Base-by-base conservation (phyloP, 257 asterid species). In the Cinchona pubescens region DNA sequence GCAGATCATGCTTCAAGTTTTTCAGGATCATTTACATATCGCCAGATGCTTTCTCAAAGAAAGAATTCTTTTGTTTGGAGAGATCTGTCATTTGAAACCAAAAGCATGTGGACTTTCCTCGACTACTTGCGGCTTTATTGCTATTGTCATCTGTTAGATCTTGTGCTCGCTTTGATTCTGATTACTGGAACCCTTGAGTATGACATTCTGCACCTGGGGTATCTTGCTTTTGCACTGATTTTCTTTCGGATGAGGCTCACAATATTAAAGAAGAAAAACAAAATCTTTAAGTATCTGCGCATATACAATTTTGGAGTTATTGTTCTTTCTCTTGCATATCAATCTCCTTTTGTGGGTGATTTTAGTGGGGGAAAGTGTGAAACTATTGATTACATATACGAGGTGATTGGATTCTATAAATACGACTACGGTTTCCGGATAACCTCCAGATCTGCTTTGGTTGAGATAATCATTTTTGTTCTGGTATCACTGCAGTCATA, bases 51-150 rank as follows among this genome's bases (percentile, higher is more conserved):
- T 82, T 92, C 91, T 77, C 98, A 95, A 87, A 91, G 92, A 43
- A 92, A 87, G 87, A 88, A 91, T 78, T 87, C 94, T 68, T 91
- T 85, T 53, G 97, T 95, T 76, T 95, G 99, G 99, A 83, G 93
- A 81, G 99, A 95, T 83, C 88, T 95, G 58, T 88, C 98, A 38
- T 95, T 95, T 81, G 99, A 92, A 87, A 95, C 98, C 79, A 95
- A 92, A 83, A 77, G 98, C 92, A 92, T 92, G 96, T 95, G 99
- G 99, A 95, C 98, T 51, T 86, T 92, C 87, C 88, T 95, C 9
- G 98, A 92, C 80, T 95, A 95, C 81, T 72, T 95, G 89, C 91
- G 98, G 83, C 94, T 95, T 71, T 95, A 95, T 86, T 95, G 98
- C 93, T 95, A 92, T 81, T 95, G 99, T 77, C 99, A 95, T 88